Evolutionary conservation across 2,329 filamentous ascomycete genomes (phyloP).

Genomic region (Diaporthe humulicola): DNA sequence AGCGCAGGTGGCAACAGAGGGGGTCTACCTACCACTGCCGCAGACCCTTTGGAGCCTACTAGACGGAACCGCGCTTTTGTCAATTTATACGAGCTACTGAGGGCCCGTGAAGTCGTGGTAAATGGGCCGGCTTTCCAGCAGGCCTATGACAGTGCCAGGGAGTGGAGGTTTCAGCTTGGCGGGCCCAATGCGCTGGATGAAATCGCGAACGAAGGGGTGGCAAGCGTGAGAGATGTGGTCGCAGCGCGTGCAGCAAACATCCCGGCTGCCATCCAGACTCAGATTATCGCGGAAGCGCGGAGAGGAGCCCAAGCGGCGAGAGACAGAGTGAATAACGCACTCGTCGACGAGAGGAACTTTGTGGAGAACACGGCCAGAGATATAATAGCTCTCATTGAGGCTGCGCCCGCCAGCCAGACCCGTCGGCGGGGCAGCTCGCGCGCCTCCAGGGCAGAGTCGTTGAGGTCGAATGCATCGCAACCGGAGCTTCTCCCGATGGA

Average conservation of each 20-base stretch:
- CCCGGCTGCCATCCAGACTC: neutral
- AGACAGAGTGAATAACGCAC: neutral
- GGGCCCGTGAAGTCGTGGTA: neutral
- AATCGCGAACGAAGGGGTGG: neutral
- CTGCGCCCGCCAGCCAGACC: neutral
- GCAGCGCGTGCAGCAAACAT: neutral
- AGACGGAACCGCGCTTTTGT: neutral
- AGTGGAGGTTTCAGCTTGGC: neutral
- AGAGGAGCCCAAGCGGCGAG: neutral
- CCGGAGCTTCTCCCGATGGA: neutral
- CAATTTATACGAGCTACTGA: neutral
- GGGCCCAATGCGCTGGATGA: neutral
- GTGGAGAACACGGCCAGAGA: neutral
- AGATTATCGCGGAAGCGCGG: neutral
- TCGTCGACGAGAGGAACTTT: neutral
- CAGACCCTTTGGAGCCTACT: neutral
- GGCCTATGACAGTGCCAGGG: neutral
- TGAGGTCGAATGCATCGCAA: neutral
- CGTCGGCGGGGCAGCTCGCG: constrained; percentile 1
- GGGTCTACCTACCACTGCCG: neutral
- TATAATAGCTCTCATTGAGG: constrained; percentile 1
- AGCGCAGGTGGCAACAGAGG: neutral
- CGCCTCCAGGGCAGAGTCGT: neutral
- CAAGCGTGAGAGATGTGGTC: neutral
- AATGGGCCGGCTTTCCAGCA: neutral